phyloP scores from a whole-genome alignment of 1,284 basidiomycete genomes.

The Chalciporus sp. region DNA sequence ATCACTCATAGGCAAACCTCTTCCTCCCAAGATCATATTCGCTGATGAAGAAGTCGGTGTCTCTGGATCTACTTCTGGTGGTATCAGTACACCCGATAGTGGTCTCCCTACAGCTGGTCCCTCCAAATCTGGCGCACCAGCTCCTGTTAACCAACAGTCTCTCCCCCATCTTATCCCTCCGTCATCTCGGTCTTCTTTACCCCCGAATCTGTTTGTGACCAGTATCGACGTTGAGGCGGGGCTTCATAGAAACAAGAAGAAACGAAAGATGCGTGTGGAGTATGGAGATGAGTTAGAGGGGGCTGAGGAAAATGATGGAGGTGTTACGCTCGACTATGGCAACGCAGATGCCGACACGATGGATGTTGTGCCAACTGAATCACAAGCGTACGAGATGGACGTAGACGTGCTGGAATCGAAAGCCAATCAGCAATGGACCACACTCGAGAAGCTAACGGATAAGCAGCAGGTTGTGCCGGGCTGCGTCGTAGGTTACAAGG shows the following conservation, averaged over 20 bases:
- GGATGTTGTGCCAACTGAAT: background rate
- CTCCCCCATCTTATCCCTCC: conserved; percentile 59
- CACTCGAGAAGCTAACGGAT: conserved; percentile 12
- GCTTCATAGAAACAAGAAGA: conserved; percentile 13
- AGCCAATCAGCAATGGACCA: conserved; percentile 18
- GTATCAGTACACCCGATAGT: background rate
- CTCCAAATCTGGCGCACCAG: background rate
- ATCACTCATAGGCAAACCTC: conserved; percentile 46
- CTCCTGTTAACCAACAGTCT: background rate
- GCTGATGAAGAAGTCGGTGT: conserved; percentile 26
- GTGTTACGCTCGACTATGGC: conserved; percentile 10
- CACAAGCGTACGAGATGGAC: conserved; percentile 6
- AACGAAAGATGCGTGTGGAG: conserved; percentile 11
- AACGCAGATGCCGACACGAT: background rate
- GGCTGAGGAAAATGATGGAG: background rate
- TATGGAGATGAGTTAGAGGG: background rate
- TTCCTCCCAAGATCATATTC: conserved; percentile 66
- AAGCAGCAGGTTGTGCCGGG: conserved; percentile 4
- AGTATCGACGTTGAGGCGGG: conserved; percentile 37
- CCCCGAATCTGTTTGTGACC: conserved; percentile 36
- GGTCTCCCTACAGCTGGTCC: background rate
- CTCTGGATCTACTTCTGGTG: background rate
- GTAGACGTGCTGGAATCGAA: conserved; percentile 11
- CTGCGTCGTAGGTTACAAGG: conserved; percentile 30
- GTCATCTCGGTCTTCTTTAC: conserved; percentile 36